These are phyloP conservation scores for Plenodomus biglobosus DNA, from an alignment of 2,329 filamentous ascomycete species.

Conservation along the genomic window DNA sequence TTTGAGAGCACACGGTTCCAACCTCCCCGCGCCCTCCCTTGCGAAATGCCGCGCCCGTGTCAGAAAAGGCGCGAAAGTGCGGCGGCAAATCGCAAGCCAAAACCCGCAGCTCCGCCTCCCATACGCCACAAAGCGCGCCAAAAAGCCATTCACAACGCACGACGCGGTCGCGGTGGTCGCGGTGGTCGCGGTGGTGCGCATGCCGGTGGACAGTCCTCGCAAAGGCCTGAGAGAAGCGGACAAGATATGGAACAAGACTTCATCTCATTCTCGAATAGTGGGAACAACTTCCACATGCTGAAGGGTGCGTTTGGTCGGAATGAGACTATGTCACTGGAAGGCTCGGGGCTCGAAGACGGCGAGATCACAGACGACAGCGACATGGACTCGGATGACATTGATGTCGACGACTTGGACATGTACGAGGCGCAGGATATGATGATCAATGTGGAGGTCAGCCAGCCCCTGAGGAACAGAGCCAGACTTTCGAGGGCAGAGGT, in stretches of 20 bases:
- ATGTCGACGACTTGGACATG: constrained; percentile 17
- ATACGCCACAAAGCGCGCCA: constrained; percentile 22
- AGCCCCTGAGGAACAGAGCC: constrained; percentile 1
- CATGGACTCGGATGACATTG: constrained; percentile 3
- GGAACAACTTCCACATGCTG: constrained; percentile 21
- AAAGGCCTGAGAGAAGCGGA: constrained; percentile 3
- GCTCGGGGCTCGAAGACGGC: constrained; percentile 15
- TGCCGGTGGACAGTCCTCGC: constrained; percentile 10
- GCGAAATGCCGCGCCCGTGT: constrained; percentile 28
- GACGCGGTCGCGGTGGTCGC: constrained; percentile 12
- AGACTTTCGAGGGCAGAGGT: constrained; percentile 10
- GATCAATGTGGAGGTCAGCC: constrained; percentile 24
- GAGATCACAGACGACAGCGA: constrained; percentile 6
- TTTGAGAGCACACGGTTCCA: too few species aligned
- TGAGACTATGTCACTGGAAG: constrained; percentile 14
- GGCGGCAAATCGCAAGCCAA: constrained; percentile 21
- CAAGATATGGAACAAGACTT: constrained; percentile 12
- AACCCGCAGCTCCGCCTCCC: constrained; percentile 16
- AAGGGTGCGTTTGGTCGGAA: constrained; percentile 13
- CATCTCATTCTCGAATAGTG: constrained; percentile 13
- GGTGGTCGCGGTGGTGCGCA: constrained; percentile 6
- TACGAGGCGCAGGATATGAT: constrained; percentile 22
- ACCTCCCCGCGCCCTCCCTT: neutral
- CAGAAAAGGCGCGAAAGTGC: constrained; percentile 29
- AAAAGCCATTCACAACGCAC: constrained; percentile 22